A percentile compares a stretch with the other conserved stretches of the same genome.
phyloP scores from a whole-genome alignment of 2,329 filamentous ascomycete species.

The Penicillium sp. region DNA sequence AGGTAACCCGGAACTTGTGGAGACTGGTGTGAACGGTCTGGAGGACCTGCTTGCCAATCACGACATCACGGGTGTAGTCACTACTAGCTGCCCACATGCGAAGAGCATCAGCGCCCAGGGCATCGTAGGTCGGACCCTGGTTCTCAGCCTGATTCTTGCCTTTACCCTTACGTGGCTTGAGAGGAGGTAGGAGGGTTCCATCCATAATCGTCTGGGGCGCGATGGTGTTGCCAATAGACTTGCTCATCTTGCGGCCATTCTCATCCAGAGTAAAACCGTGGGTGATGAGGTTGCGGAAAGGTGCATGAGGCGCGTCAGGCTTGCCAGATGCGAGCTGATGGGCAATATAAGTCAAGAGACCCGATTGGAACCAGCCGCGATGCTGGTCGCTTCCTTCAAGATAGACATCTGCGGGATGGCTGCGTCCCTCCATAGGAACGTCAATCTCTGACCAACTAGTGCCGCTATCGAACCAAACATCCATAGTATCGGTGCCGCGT shows the following conservation, averaged over 20 bases:
- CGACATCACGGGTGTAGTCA: slow-evolving; percentile 86
- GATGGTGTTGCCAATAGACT: slow-evolving; percentile 88
- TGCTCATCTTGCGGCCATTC: slow-evolving; percentile 96
- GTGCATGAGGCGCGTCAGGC: slow-evolving; percentile 51
- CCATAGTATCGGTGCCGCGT: slow-evolving; percentile 93
- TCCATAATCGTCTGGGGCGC: slow-evolving; percentile 80
- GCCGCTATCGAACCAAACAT: slow-evolving; percentile 99
- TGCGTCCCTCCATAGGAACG: slow-evolving; percentile 30
- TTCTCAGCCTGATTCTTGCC: slow-evolving; percentile 44
- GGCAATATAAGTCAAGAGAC: slow-evolving; percentile 81
- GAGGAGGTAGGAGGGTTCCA: slow-evolving; percentile 70
- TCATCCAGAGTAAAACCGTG: slow-evolving; percentile 93
- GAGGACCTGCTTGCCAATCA: slow-evolving; percentile 75
- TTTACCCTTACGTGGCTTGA: slow-evolving; percentile 63
- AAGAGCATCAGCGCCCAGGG: slow-evolving; percentile 80
- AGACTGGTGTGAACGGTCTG: slow-evolving; percentile 72
- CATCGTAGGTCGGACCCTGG: slow-evolving; percentile 56
- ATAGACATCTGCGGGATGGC: slow-evolving; percentile 71
- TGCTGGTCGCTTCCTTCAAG: slow-evolving; percentile 95
- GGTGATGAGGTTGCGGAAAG: slow-evolving; percentile 87
- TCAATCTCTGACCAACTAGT: slow-evolving; percentile 75
- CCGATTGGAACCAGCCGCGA: slow-evolving; percentile 97
- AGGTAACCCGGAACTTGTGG: slow-evolving; percentile 82
- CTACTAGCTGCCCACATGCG: slow-evolving; percentile 88
- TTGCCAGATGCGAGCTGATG: slow-evolving; percentile 42